These are phyloP conservation scores for Mortierella polycephala DNA, from an alignment of 371 early-diverging fungal species.

Conservation along the genomic window DNA sequence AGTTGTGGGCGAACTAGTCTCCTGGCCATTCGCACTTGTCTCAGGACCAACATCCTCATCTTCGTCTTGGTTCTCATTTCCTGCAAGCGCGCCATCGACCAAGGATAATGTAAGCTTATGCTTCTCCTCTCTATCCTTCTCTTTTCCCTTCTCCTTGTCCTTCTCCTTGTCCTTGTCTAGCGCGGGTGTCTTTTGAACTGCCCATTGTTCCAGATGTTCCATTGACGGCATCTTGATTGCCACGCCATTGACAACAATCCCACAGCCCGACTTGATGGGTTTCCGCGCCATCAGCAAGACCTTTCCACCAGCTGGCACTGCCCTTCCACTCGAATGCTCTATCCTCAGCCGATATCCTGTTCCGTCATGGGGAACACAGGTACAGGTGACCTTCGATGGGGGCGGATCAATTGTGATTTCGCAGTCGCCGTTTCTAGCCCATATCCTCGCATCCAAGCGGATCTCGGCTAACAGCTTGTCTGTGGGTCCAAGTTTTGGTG, in stretches of 20 bases:
- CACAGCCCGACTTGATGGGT: constrained; percentile 33
- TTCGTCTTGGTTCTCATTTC: constrained; percentile 30
- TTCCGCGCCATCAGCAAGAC: constrained; percentile 62
- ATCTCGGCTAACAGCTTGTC: constrained; percentile 56
- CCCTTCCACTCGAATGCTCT: constrained; percentile 62
- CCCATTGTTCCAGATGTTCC: constrained; percentile 42
- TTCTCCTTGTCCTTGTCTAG: constrained; percentile 21
- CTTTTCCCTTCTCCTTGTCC: no score
- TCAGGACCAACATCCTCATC: constrained; percentile 17
- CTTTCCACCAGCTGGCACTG: constrained; percentile 65
- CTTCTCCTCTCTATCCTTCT: no score
- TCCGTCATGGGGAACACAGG: constrained; percentile 54
- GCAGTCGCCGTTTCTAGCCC: constrained; percentile 58
- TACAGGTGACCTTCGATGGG: constrained; percentile 60
- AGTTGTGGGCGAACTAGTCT: neutral
- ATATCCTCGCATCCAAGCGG: constrained; percentile 59
- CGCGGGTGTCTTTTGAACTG: constrained; percentile 1
- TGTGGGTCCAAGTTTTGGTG: constrained; percentile 38
- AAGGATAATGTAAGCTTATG: constrained; percentile 8
- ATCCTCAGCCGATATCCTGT: constrained; percentile 63
- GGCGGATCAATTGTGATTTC: constrained; percentile 68
- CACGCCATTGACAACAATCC: constrained; percentile 46
- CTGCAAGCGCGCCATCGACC: constrained; percentile 27
- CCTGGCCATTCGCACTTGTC: neutral
- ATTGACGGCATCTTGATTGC: constrained; percentile 44